phyloP scores from a whole-genome alignment of 805 yeast genomes.

The Wickerhamiella hasegawae region DNA sequence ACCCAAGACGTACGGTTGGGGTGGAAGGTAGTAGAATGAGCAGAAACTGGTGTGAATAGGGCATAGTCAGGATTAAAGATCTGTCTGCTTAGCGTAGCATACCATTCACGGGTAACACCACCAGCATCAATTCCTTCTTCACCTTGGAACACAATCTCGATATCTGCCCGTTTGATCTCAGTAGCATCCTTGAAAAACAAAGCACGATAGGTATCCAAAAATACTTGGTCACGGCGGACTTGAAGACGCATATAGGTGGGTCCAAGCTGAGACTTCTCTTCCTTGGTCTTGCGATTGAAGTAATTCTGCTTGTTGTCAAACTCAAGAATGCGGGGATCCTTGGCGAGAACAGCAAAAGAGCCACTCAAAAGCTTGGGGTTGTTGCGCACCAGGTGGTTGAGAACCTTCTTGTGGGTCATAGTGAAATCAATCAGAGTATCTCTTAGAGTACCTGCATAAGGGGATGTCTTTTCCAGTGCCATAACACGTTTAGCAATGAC shows the following conservation, averaged over 20 bases:
- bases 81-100: conserved; percentile 80
- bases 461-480: conserved; percentile 36
- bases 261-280: conserved; percentile 14
- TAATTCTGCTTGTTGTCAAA: conserved; percentile 86
- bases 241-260: conserved; percentile 40
- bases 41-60: conserved; percentile 73
- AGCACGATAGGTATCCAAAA: conserved; percentile 75
- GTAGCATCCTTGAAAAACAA: conserved; percentile 63
- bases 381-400: conserved; percentile 80
- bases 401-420: conserved; percentile 69
- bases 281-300: conserved; percentile 49
- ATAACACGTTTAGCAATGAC: conserved; percentile 80
- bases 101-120: conserved; percentile 96
- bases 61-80: conserved; percentile 96
- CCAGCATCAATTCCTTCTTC: conserved; percentile 98
- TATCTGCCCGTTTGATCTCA: conserved; percentile 30
- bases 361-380: conserved; percentile 93
- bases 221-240: conserved; percentile 79
- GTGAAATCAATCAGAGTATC: conserved; percentile 72
- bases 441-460: conserved; percentile 58
- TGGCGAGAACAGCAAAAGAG: conserved; percentile 76
- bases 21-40: conserved; percentile 87
- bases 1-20: conserved; percentile 87
- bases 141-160: conserved; percentile 74
- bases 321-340: conserved; percentile 77